Percentiles rank a stretch among this genome's conserved stretches.
Conservation (phyloP, 1,284 basidiomycete genomes). For the Puccinia novopanici region DNA sequence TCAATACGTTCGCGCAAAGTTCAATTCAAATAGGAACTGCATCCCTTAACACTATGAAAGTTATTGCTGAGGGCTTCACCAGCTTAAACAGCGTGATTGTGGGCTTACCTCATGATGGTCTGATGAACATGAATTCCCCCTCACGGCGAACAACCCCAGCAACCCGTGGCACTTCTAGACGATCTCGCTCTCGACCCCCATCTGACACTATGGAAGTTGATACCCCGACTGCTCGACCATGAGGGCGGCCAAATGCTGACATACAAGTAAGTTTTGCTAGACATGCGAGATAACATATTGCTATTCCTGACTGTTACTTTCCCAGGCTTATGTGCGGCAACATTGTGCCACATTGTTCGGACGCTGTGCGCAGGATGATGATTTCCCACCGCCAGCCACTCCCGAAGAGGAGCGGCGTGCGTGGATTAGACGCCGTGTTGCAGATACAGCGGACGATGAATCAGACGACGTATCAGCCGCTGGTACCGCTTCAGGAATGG, state of each 20-base stretch:
- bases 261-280: not conserved
- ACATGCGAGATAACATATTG: not conserved
- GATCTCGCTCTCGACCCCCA: not conserved
- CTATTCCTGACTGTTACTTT: not conserved
- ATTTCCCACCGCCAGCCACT: slow-evolving; percentile 16
- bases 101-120: not conserved
- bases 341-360: slow-evolving; percentile 30
- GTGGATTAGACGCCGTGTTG: not conserved
- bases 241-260: not conserved
- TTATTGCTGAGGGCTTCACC: not conserved
- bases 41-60: not conserved
- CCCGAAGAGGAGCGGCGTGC: not conserved
- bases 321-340: not conserved
- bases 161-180: not conserved
- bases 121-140: not conserved
- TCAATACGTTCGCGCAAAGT: not conserved
- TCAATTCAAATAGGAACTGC: not conserved
- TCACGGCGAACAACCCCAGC: not conserved
- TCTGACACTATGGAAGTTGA: not conserved
- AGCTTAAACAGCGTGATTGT: not conserved
- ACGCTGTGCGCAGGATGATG: not conserved
- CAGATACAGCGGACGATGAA: not conserved
- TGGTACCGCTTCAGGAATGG: not conserved
- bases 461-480: not conserved
- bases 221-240: not conserved